Percentiles rank a stretch among this genome's conserved stretches.
These are phyloP conservation scores for Neoboletus brunneissimus DNA, from an alignment of 768 basidiomycete genomes.

Conservation along the genomic window DNA sequence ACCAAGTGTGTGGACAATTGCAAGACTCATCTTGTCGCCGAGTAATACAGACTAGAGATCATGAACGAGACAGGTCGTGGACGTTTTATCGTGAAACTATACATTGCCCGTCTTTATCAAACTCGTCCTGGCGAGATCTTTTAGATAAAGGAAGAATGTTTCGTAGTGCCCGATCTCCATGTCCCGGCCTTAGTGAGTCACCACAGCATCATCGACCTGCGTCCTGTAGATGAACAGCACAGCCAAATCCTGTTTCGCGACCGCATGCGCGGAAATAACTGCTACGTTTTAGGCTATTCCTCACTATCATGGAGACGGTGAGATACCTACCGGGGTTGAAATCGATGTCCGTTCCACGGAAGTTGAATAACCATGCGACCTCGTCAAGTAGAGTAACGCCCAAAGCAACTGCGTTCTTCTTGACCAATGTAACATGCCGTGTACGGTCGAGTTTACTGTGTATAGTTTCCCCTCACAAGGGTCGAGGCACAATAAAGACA, in stretches of 20 bases:
- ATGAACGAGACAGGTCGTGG: not conserved
- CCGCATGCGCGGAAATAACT: slow-evolving; percentile 93
- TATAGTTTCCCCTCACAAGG: slow-evolving; percentile 51
- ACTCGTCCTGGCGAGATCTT: slow-evolving; percentile 41
- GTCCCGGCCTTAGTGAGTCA: slow-evolving; percentile 47
- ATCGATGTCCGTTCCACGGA: slow-evolving; percentile 88
- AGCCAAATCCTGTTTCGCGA: slow-evolving; percentile 58
- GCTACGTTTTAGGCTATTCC: not conserved
- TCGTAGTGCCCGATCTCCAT: slow-evolving; percentile 71
- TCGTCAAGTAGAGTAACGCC: slow-evolving; percentile 92
- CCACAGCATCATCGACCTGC: slow-evolving; percentile 43
- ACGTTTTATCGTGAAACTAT: slow-evolving; percentile 4
- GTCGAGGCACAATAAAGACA: not conserved
- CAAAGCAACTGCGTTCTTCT: slow-evolving; percentile 53
- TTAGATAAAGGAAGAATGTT: slow-evolving; percentile 61
- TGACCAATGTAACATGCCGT: slow-evolving; percentile 63
- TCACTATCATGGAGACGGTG: not conserved
- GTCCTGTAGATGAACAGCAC: slow-evolving; percentile 65
- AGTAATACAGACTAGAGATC: slow-evolving; percentile 65
- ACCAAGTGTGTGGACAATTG: slow-evolving; percentile 80
- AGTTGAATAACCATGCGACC: slow-evolving; percentile 90
- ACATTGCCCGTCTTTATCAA: slow-evolving; percentile 35
- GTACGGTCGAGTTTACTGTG: slow-evolving; percentile 65
- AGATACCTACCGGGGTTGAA: slow-evolving; percentile 65
- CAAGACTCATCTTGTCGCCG: slow-evolving; percentile 74